These are phyloP conservation scores for Kuraishia molischiana DNA, from an alignment of 805 yeast species.

Conservation along the genomic window DNA sequence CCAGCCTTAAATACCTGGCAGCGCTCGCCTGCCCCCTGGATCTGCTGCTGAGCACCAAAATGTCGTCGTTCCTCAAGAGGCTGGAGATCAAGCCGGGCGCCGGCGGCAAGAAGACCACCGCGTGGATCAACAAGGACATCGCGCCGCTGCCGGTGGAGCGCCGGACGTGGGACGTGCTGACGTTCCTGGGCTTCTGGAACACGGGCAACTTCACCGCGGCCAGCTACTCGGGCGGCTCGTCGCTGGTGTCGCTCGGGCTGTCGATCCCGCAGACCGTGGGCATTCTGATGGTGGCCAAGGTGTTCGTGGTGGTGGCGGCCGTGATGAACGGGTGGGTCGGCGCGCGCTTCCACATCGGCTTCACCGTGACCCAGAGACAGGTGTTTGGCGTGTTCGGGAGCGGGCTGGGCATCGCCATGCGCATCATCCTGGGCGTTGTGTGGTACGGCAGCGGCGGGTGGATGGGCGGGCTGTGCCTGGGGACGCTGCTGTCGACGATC, in stretches of 20 bases:
- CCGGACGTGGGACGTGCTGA: constrained; percentile 34
- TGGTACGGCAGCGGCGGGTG: constrained; percentile 37
- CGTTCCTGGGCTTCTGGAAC: constrained; percentile 32
- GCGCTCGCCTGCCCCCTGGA: no score
- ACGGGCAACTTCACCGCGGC: constrained; percentile 15
- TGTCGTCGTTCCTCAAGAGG: not conserved
- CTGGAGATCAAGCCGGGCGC: not conserved
- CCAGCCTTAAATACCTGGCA: no score
- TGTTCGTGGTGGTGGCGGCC: constrained; percentile 31
- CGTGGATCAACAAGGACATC: constrained; percentile 18
- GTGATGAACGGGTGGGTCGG: constrained; percentile 39
- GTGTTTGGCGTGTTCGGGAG: constrained; percentile 38
- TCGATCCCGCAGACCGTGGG: constrained; percentile 35
- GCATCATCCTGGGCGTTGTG: constrained; percentile 33
- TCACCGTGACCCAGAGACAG: constrained; percentile 31
- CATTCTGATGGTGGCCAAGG: constrained; percentile 33
- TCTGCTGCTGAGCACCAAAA: no score
- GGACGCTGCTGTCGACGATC: constrained; percentile 26
- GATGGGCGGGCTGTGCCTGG: constrained; percentile 35
- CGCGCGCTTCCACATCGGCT: constrained; percentile 40
- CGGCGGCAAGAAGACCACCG: not conserved
- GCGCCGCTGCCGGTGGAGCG: constrained; percentile 32
- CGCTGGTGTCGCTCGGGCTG: constrained; percentile 33
- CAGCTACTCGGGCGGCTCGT: constrained; percentile 30
- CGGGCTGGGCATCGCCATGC: constrained; percentile 28